These are phyloP conservation scores for Nemania serpens DNA, from an alignment of 2,329 filamentous ascomycete genomes.

Conservation along the genomic window DNA sequence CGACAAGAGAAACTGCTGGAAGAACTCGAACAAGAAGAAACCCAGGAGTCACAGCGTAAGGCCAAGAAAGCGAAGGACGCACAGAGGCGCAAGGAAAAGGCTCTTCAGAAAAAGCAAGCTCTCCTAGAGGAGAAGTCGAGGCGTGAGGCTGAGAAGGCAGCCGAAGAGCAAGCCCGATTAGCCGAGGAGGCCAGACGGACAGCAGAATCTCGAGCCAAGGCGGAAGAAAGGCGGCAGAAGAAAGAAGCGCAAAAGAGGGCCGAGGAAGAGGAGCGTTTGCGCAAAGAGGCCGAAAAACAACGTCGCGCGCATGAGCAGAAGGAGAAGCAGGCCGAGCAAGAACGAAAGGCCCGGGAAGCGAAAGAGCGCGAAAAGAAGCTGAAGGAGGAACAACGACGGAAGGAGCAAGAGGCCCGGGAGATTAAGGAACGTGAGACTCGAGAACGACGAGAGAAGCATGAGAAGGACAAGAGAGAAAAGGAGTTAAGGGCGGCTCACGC, in stretches of 20 bases:
- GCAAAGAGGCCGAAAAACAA: slow-evolving; percentile 84
- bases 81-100: slow-evolving; percentile 94
- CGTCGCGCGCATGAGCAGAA: slow-evolving; percentile 81
- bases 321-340: slow-evolving; percentile 81
- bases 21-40: slow-evolving; percentile 85
- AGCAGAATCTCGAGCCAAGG: slow-evolving; percentile 79
- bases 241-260: slow-evolving; percentile 88
- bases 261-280: slow-evolving; percentile 83
- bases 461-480: slow-evolving; percentile 62
- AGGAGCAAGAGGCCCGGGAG: slow-evolving; percentile 77
- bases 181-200: slow-evolving; percentile 77
- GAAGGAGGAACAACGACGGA: slow-evolving; percentile 80
- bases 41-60: slow-evolving; percentile 76
- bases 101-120: slow-evolving; percentile 82
- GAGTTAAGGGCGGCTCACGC: slow-evolving; percentile 51
- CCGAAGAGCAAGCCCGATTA: slow-evolving; percentile 77
- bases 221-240: slow-evolving; percentile 90
- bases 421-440: slow-evolving; percentile 67
- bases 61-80: slow-evolving; percentile 94
- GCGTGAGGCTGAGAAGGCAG: slow-evolving; percentile 86
- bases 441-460: slow-evolving; percentile 62
- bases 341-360: slow-evolving; percentile 80
- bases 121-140: slow-evolving; percentile 90
- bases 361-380: slow-evolving; percentile 83
- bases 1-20: slow-evolving; percentile 89